Evolutionary conservation across 2,329 filamentous ascomycete genomes (phyloP), one percentile per base, ranked within the genome.

Genomic region (Fusarium palustre): DNA sequence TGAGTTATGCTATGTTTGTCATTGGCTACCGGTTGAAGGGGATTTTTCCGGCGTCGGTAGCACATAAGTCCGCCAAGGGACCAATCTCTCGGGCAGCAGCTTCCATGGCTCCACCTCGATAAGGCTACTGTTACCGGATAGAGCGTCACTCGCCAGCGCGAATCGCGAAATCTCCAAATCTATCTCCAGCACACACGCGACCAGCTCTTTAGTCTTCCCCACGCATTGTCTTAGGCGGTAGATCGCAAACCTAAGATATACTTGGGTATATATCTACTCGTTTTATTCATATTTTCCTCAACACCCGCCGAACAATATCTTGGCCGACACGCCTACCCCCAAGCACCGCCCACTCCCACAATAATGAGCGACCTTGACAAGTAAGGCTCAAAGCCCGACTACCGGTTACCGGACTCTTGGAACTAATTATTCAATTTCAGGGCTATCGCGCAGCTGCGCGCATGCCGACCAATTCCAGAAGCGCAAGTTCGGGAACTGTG

Each of bases 391-490:
- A 30, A 38, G 41, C 36, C 34, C 54, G 28, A 55, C 31, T 36
- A n/a, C 53, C 56, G 31, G 46, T 59, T 56, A 36, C 60, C 48
- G 47, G 43, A 56, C 24, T 38, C 30, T 36, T 54, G 24, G 39
- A 45, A 58, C 69, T 70, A 62, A 74, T 53, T 11, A 39, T 42
- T 18, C 24, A 22, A 55, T 45, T 54, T 22, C 60, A 97, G 95
- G 82, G 94, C 94, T 63, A 99, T 99, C 78, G 92, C 93, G 79
- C 94, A 97, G 81, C 86, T 99, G 77, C 93, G 96, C 84, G 92
- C 94, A 78, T 99, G 96, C 82, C 92, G 94, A 67, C 94, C 95
- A 57, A 99, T 99, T 74, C 95, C 96, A 67, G 96, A 99, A 84
- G 86, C 90, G 41, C 93, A 98, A 83, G 97, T 99, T 66, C 92